Conservation (phyloP, 805 yeast genomes). For the Hanseniaspora occidentalis region DNA sequence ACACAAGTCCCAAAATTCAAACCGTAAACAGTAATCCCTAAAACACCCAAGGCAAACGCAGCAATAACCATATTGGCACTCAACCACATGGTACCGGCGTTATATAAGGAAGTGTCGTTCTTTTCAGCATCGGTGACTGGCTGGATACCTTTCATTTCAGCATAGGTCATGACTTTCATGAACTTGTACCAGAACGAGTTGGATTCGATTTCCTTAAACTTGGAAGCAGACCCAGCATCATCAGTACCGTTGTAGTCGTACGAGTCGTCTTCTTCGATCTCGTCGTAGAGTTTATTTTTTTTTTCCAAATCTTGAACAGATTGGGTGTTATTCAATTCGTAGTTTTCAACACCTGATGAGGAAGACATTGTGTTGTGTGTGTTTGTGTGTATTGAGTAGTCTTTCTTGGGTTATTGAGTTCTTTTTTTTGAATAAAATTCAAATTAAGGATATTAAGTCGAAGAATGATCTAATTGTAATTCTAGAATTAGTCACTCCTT, state of each 20-base stretch:
- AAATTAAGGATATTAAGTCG: too few species aligned
- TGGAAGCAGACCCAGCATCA: neutral
- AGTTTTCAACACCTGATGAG: neutral
- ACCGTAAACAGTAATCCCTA: constrained; percentile 50
- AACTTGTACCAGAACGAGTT: constrained; percentile 13
- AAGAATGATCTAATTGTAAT: too few species aligned
- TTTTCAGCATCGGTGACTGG: constrained; percentile 69
- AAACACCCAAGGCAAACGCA: constrained; percentile 64
- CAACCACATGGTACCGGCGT: constrained; percentile 81
- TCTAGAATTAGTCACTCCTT: too few species aligned
- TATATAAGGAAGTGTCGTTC: constrained; percentile 47
- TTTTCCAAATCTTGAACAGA: neutral
- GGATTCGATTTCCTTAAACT: neutral
- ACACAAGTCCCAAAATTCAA: constrained; percentile 65
- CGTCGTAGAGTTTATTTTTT: neutral
- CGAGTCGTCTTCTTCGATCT: neutral
- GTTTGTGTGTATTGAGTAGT: too few species aligned
- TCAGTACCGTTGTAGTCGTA: neutral
- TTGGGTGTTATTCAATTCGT: neutral
- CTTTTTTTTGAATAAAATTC: too few species aligned
- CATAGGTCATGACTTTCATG: constrained; percentile 19
- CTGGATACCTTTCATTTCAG: constrained; percentile 71
- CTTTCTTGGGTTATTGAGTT: too few species aligned
- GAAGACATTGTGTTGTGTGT: neutral
- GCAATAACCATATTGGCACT: constrained; percentile 85